phyloP scores from a whole-genome alignment of 768 basidiomycete species.

The Kwoniella sp. region DNA sequence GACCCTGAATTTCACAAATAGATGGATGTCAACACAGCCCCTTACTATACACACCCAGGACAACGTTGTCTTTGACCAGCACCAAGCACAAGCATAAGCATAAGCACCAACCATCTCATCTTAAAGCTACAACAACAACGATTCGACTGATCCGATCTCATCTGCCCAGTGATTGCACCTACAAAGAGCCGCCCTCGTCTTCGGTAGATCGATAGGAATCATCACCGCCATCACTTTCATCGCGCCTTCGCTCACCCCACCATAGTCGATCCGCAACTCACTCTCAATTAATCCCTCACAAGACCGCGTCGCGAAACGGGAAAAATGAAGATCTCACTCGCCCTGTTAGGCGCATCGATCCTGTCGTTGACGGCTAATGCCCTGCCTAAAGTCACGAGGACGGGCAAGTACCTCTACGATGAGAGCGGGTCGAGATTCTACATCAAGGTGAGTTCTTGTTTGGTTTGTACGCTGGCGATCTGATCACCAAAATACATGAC shows the following conservation, averaged over 20 bases:
- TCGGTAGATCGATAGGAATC: too few species aligned
- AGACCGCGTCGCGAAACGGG: neutral
- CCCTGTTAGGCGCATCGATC: slow-evolving; percentile 16
- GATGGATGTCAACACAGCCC: neutral
- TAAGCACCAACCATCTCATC: too few species aligned
- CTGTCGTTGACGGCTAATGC: slow-evolving; percentile 55
- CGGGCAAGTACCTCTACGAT: slow-evolving; percentile 79
- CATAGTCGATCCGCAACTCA: too few species aligned
- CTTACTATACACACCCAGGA: neutral
- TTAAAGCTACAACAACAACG: too few species aligned
- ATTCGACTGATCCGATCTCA: too few species aligned
- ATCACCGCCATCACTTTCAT: too few species aligned
- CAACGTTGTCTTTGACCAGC: neutral
- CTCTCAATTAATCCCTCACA: too few species aligned
- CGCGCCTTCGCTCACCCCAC: too few species aligned
- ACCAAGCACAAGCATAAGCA: too few species aligned
- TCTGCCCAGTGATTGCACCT: too few species aligned
- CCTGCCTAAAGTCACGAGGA: slow-evolving; percentile 68
- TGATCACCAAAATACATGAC: too few species aligned
- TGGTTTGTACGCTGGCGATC: neutral
- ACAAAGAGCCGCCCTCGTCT: too few species aligned
- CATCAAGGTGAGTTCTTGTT: slow-evolving; percentile 67
- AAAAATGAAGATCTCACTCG: slow-evolving; percentile 10
- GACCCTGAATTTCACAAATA: neutral
- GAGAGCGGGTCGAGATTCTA: slow-evolving; percentile 76